Conservation (phyloP, 1,284 basidiomycete genomes). For the Gomphus bonarii region DNA sequence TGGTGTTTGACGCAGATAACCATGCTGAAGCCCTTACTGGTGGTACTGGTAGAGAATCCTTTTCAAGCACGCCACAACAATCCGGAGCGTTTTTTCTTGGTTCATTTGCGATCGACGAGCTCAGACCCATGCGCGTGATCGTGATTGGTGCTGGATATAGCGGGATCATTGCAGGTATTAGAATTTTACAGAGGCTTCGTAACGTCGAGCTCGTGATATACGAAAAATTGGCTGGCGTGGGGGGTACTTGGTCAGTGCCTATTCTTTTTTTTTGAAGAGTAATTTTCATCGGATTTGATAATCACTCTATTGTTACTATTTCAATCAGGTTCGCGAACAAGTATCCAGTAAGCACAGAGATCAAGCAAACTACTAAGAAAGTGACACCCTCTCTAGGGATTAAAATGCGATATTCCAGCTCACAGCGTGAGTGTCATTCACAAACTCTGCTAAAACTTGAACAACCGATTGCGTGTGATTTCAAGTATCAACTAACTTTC, state of each 20-base stretch:
- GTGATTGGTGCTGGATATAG: conserved; percentile 46
- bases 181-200: conserved; percentile 42
- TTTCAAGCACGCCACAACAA: too few relatives aligned
- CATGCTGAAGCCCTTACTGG: too few relatives aligned
- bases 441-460: neutral
- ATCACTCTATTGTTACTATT: neutral
- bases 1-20: too few relatives aligned
- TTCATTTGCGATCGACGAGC: conserved; percentile 35
- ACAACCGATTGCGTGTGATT: neutral
- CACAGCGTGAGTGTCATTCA: conserved; percentile 29
- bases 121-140: conserved; percentile 38
- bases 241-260: conserved; percentile 44
- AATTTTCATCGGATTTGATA: neutral
- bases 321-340: conserved; percentile 19
- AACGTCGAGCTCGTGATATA: conserved; percentile 50
- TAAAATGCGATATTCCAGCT: conserved; percentile 48
- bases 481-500: conserved; percentile 50
- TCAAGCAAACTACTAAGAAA: neutral
- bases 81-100: neutral
- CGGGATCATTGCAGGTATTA: conserved; percentile 47
- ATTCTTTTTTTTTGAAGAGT: neutral
- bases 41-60: too few relatives aligned
- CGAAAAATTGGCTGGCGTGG: conserved; percentile 46
- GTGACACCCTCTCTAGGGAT: conserved; percentile 24
- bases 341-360: conserved; percentile 22